Evolutionary conservation across 2,329 filamentous ascomycete genomes (phyloP).

Genomic region (Pseudogymnoascus sp.): DNA sequence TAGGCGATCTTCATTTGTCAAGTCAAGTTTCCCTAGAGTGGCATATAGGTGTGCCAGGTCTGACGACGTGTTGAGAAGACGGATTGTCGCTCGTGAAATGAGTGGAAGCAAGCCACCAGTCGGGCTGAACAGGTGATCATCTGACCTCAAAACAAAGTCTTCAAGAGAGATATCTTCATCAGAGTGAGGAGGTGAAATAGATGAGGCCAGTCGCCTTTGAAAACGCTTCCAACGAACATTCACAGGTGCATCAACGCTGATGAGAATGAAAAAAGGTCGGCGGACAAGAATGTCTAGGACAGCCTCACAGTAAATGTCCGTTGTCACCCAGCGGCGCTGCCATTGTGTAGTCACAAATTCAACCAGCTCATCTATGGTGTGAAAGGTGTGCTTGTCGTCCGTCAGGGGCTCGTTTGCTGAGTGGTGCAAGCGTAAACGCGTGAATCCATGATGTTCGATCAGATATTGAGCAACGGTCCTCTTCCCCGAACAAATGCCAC

Average conservation of each 20-base stretch:
- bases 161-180: constrained; percentile 35
- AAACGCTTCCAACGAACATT: constrained; percentile 76
- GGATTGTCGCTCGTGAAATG: constrained; percentile 71
- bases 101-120: constrained; percentile 60
- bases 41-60: constrained; percentile 62
- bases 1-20: constrained; percentile 69
- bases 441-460: constrained; percentile 74
- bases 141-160: constrained; percentile 50
- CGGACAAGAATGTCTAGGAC: constrained; percentile 66
- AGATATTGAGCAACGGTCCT: constrained; percentile 82
- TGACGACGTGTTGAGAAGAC: constrained; percentile 74
- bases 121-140: constrained; percentile 66
- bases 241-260: constrained; percentile 86
- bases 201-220: constrained; percentile 39
- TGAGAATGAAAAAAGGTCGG: constrained; percentile 84
- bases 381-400: constrained; percentile 39
- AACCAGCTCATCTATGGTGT: constrained; percentile 58
- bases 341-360: constrained; percentile 81
- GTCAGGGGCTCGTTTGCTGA: constrained; percentile 5
- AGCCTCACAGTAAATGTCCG: constrained; percentile 64
- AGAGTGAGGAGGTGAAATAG: constrained; percentile 21
- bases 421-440: constrained; percentile 52
- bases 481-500: constrained; percentile 89
- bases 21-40: constrained; percentile 63
- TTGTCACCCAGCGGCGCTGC: constrained; percentile 77